These are phyloP conservation scores for Diaporthe ampelina DNA, from an alignment of 2,329 filamentous ascomycete species.

Conservation along the genomic window DNA sequence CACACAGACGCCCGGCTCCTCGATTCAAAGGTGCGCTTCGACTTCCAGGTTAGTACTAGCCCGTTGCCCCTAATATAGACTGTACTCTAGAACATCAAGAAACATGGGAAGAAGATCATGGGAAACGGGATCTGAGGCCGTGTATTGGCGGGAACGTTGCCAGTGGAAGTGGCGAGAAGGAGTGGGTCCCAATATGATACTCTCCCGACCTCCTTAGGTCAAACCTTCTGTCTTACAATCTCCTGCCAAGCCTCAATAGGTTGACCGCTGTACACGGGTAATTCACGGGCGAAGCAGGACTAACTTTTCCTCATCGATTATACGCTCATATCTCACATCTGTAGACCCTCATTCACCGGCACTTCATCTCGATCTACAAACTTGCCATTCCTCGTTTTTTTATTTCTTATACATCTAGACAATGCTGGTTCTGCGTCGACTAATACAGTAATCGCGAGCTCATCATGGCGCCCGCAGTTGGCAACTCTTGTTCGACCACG, in stretches of 20 bases:
- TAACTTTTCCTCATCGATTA: neutral
- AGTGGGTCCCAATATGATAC: conserved; percentile 30
- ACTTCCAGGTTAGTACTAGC: conserved; percentile 19
- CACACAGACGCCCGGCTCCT: conserved; percentile 22
- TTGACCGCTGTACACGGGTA: neutral
- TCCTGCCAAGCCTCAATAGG: conserved; percentile 16
- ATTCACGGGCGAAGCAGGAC: neutral
- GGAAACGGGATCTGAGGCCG: conserved; percentile 20
- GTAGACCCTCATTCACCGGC: neutral
- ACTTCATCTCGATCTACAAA: neutral
- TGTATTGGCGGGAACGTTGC: conserved; percentile 16
- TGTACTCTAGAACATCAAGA: conserved; percentile 21
- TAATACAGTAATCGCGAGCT: conserved; percentile 18
- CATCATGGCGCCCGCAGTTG: conserved; percentile 9
- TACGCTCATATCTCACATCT: conserved; percentile 10
- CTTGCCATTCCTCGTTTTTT: neutral
- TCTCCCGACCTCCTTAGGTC: conserved; percentile 28
- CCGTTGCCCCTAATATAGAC: conserved; percentile 3
- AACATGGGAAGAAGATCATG: conserved; percentile 7
- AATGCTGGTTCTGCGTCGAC: conserved; percentile 18
- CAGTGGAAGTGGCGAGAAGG: conserved; percentile 28
- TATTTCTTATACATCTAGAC: neutral
- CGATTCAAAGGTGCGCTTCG: conserved; percentile 29
- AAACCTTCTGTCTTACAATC: conserved; percentile 31
- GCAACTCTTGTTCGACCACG: conserved; percentile 26